Evolutionary conservation across 169 alveolate species (phyloP).

Genomic region (Perkinsus marinus): DNA sequence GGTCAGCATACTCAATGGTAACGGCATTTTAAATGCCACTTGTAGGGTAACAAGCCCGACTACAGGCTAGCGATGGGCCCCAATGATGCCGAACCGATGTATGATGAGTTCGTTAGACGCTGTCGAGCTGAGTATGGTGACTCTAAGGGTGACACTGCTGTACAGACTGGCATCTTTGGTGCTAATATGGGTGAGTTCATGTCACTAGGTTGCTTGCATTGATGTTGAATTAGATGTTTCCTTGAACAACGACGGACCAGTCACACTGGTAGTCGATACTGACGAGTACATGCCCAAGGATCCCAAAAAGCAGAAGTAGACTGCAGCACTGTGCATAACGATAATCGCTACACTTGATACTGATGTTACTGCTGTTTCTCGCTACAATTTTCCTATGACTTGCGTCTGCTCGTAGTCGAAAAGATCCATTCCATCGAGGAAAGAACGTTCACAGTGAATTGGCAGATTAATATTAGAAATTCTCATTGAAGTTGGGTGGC

Average conservation of each 20-base stretch:
- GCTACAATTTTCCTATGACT: no score
- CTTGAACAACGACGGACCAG: constrained; percentile 76
- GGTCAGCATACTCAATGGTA: no score
- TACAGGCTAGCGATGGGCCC: constrained; percentile 72
- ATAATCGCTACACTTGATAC: not conserved
- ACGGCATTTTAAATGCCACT: no score
- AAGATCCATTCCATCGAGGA: no score
- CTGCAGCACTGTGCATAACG: not conserved
- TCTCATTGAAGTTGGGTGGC: no score
- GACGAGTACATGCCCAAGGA: not conserved
- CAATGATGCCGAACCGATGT: constrained; percentile 62
- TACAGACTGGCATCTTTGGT: constrained; percentile 39
- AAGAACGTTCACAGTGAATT: no score
- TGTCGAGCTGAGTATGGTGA: constrained; percentile 15
- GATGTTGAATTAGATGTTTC: constrained; percentile 29
- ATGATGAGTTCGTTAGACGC: constrained; percentile 47
- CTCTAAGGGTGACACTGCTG: not conserved
- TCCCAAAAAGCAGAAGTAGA: not conserved
- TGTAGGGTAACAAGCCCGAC: constrained; percentile 72
- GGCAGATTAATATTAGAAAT: no score
- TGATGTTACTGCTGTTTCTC: no score
- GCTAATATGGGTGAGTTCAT: constrained; percentile 45
- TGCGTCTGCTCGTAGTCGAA: no score
- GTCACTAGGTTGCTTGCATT: not conserved
- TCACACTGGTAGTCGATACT: constrained; percentile 45